Base-by-base conservation (phyloP, 805 yeast genomes). In the Lachancea meyersii region DNA sequence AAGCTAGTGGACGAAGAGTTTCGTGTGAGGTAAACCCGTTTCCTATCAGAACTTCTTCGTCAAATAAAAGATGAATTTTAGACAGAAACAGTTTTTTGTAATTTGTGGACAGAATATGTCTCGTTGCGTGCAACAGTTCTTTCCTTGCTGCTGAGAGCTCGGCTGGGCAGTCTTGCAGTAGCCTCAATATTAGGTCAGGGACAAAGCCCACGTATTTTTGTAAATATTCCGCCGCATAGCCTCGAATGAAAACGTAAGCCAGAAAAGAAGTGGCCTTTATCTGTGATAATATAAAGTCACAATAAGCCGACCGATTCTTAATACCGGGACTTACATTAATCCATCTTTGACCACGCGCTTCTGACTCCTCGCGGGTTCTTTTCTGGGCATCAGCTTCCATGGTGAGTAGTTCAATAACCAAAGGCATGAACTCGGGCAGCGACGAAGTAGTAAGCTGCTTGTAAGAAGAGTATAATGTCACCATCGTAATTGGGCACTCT, bases 401-500 rank as follows among this genome's bases (percentile, higher is more conserved):
- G 28, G 76, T 72, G 50, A 93, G 70, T 44, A 89, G 69, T 43
- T 76, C 77, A 42, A 94, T 79, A 19, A 91, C 84, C 43, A 81
- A 78, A 0, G 97, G 97, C 38, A 89, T 75, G 49, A 91, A 86
- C 16, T 66, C 69, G 1, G 89, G 86, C 24, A 93, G 70, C 3
- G 91, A 78, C 0, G 83, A 67, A 36, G 77, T 76, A 1, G 84
- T 85, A 40, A 87, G 65, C 27, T 77, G 78, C 58, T 88, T 86
- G 66, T 89, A 88, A 0, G 95, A 80, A 1, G 96, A 85, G 54
- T 86, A 87, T 40, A 94, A 69, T 6, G 96, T 79, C 3, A 93
- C 98, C 81, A 93, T 84, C 3, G 96, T 88, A 31, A 93, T 91
- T 8, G 99, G 99, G 59, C 97, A 89, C 61, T 93, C 99, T 0